Evolutionary conservation across 305 asterid genomes (phyloP), one percentile per base, ranked within the genome.

Genomic region (Fraxinus baroniana): DNA sequence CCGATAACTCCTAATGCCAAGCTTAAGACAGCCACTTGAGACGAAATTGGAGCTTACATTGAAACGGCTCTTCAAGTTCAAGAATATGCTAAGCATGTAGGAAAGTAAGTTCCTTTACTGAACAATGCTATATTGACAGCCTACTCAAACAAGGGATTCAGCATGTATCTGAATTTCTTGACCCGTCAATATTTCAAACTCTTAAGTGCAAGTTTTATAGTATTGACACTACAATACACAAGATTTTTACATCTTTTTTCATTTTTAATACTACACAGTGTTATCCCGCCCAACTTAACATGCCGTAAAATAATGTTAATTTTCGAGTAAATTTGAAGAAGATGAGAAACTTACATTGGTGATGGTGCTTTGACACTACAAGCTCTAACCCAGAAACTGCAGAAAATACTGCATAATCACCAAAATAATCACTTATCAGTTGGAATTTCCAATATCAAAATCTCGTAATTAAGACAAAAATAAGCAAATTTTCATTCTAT

Each of bases 321-420:
- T 62, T 22, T 9, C 17, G 79, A 80, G 17, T 22, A 9, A 15
- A 83, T 44, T 78, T 3, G 41, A 84, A 60, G 35, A 74, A 78
- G 74, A 72, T 4, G 35, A 78, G 77, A 82, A 24, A 84, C 95
- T 92, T 90, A 94, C 98, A 94, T 85, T 94, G 94, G 82, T 94
- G 97, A 87, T 93, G 96, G 75, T 91, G 90, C 86, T 85, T 93
- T 74, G 97, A 89, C 71, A 92, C 90, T 76, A 93, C 92, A 78
- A 94, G 98, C 92, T 94, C 98, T 73, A 94, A 87, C 62, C 98
- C 98, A 0, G 98, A 94, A 81, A 93, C 98, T 15, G 98, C 98
- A 79, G 98, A 94, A 78, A 94, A 94, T 24, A 94, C 98, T 94
- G 93, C 90, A 89, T 8, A 86, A 70, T 74, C 84, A 80, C 77